Evolutionary conservation across 805 yeast species (phyloP), one percentile per base, ranked within the genome.

Genomic region (Ogataea thermomethanolica): DNA sequence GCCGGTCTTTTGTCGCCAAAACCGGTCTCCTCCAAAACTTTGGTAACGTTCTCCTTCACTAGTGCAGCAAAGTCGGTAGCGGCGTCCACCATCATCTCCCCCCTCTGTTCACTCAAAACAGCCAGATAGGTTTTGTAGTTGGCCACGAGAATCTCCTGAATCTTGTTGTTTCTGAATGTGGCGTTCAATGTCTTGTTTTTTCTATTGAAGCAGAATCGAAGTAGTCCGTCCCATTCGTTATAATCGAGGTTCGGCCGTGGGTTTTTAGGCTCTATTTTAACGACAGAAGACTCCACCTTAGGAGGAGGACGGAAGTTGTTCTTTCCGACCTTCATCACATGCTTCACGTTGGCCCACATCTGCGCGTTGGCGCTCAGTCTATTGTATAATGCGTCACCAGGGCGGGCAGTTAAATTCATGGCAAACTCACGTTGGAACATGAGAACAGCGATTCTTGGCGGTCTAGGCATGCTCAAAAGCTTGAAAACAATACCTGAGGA

Each of bases 281-380:
- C 98, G 34, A 93, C 99, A 25, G 95, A 83, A 0, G 97, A 89
- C 63, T 93, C 99, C 43, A 93, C 99, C 63, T 93, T 90, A 43
- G 99, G 99, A 8, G 99, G 99, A 17, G 99, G 99, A 54, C 96
- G 75, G 71, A 93, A 93, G 59, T 93, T 93, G 60, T 93, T 93
- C 59, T 81, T 84, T 17, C 98, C 98, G 23, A 93, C 99, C 65
- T 93, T 93, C 99, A 93, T 93, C 39, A 93, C 86, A 62, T 93
- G 99, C 7, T 95, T 89, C 11, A 93, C 97, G 50, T 87, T 87
- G n/a, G 97, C 96, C 97, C 98, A 93, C 98, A 93, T 91, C 59
- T 93, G 99, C 1, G 93, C 98, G 58, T 93, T 93, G 23, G 96
- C 98, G 24, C 95, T 84, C 39, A 93, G 72, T 56, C 99, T 77